Evolutionary conservation across 176 grass and related monocot genomes (phyloP), one percentile per base, ranked within the genome.

Genomic region (Oryza glumipatula): DNA sequence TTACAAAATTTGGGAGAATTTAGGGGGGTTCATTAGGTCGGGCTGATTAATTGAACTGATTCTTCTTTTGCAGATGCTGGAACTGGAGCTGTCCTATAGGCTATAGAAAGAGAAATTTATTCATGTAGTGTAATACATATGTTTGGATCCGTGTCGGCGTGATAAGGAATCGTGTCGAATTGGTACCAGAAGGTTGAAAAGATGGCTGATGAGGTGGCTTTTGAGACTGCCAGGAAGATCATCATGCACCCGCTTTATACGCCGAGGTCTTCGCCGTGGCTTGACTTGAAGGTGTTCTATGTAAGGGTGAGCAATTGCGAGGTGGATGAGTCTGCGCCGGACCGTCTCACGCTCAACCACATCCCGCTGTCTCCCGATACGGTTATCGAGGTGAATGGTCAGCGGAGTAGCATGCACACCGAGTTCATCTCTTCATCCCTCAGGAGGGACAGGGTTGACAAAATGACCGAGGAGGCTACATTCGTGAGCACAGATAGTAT

Each of bases 281-380:
- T 98, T 47, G 96, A 98, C 63, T 44, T 98, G 65, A 91, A 88
- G 72, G 85, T 98, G 51, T 98, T 98, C 78, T 98, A 98, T 74
- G 75, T 98, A 28, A 88, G 93, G 76, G 82, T 96, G 39, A 94
- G 89, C 77, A 98, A 94, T 69, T 96, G 76, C 2, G 71, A 92
- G 89, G 80, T 94, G 17, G 88, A 94, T 61, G 88, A 91, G 36
- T 96, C 86, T 14, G 81, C 93, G 35, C 89, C 91, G 0, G 87
- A 94, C 9, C 78, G 83, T 69, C 93, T 98, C 84, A 95, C 81
- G 0, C 87, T 98, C 46, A 95, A 92, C 49, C 96, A 95, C 74
- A 87, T 95, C 66, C 89, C 96, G 5, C 72, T 98, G 19, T 91
- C 91, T 16, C 91, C 91, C 3, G 96, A 94, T 46, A 98, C 96